Conservation (phyloP, 306 rosid species). For the Rosa multiflora region DNA sequence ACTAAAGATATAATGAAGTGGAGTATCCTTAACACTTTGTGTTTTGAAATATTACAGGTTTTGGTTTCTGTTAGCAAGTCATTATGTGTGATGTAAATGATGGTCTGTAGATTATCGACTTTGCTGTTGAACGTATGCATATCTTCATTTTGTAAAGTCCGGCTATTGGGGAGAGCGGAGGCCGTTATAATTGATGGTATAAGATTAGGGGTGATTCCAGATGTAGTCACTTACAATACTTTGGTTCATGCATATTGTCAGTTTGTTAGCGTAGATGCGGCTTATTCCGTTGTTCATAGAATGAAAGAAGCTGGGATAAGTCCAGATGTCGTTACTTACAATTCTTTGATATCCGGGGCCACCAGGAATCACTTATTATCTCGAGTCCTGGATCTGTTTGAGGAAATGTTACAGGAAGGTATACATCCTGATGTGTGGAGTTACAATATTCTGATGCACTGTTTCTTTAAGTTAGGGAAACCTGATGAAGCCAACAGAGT, state of each 20-base stretch:
- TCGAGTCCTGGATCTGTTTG: slow-evolving; percentile 52
- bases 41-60: slow-evolving; percentile 7
- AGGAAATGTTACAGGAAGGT: slow-evolving; percentile 60
- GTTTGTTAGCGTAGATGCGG: slow-evolving; percentile 49
- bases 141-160: slow-evolving; percentile 51
- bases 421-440: slow-evolving; percentile 69
- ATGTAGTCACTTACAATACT: slow-evolving; percentile 71
- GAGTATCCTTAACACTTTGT: neutral
- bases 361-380: slow-evolving; percentile 35
- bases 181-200: slow-evolving; percentile 52
- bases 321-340: slow-evolving; percentile 71
- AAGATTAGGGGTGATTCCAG: slow-evolving; percentile 63
- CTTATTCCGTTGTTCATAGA: slow-evolving; percentile 49
- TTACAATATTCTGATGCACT: slow-evolving; percentile 66
- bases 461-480: slow-evolving; percentile 68
- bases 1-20: too few species aligned
- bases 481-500: slow-evolving; percentile 65
- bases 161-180: slow-evolving; percentile 56
- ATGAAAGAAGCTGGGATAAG: slow-evolving; percentile 71
- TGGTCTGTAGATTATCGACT: slow-evolving; percentile 57
- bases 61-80: slow-evolving; percentile 16
- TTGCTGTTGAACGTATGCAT: slow-evolving; percentile 65
- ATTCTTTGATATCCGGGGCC: slow-evolving; percentile 63
- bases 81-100: slow-evolving; percentile 34
- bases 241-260: slow-evolving; percentile 65